These are phyloP conservation scores for Macrolepiota albuminosa DNA, from an alignment of 768 basidiomycete species.

Conservation along the genomic window DNA sequence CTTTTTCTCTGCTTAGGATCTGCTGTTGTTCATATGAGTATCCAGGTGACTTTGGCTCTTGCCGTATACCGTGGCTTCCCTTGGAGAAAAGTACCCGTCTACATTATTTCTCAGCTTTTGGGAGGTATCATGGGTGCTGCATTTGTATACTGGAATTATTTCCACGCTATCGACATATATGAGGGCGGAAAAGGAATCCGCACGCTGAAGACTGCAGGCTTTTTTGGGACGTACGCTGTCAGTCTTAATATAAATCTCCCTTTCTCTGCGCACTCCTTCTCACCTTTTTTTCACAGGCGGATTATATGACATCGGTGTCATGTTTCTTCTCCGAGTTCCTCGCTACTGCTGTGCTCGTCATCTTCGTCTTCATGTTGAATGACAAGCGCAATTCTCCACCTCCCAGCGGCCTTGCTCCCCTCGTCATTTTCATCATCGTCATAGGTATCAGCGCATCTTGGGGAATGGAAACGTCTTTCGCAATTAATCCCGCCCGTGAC, in stretches of 20 bases:
- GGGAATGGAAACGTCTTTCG: conserved; percentile 56
- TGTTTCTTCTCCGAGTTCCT: conserved; percentile 49
- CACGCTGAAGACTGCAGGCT: conserved; percentile 49
- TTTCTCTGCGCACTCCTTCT: not conserved
- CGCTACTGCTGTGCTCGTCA: conserved; percentile 48
- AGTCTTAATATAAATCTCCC: conserved; percentile 16
- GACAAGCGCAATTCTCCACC: conserved; percentile 50
- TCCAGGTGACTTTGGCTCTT: conserved; percentile 63
- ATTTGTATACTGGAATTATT: conserved; percentile 62
- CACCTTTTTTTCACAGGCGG: conserved; percentile 20
- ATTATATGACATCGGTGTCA: conserved; percentile 37
- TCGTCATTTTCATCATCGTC: conserved; percentile 50
- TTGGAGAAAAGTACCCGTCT: conserved; percentile 74
- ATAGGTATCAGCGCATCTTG: conserved; percentile 53
- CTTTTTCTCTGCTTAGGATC: not conserved
- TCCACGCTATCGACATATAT: conserved; percentile 60
- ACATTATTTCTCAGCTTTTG: conserved; percentile 59
- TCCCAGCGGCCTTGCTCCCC: conserved; percentile 46
- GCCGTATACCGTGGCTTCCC: conserved; percentile 72
- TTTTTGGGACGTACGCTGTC: conserved; percentile 62
- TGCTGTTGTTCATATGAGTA: not conserved
- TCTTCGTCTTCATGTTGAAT: conserved; percentile 46
- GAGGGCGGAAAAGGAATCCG: conserved; percentile 55
- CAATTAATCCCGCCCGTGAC: conserved; percentile 38
- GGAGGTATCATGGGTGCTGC: conserved; percentile 60